phyloP scores from a whole-genome alignment of 441 rosid species.

The Pelargonium australe region DNA sequence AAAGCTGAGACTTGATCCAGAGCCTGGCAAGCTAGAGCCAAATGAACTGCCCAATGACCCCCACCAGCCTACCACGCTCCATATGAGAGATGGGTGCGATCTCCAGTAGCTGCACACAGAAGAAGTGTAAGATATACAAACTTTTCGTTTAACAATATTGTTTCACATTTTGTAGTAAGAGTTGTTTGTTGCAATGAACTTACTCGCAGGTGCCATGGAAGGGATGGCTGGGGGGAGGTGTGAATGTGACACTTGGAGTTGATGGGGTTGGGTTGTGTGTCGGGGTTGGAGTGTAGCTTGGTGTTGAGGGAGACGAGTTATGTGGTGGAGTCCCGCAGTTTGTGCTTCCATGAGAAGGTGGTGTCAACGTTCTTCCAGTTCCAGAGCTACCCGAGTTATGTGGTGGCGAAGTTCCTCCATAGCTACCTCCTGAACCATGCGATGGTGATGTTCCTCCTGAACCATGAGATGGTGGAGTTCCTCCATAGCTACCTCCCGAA shows the following conservation, averaged over 20 bases:
- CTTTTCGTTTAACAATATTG: no score
- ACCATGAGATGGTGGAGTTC: background rate
- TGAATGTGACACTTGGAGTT: background rate
- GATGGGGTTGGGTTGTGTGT: background rate
- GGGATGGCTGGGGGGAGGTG: background rate
- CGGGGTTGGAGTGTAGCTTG: background rate
- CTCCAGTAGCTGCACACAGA: conserved; percentile 52
- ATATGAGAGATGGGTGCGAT: conserved; percentile 52
- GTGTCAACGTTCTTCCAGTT: background rate
- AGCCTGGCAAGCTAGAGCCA: conserved; percentile 34
- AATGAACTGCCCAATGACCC: conserved; percentile 47
- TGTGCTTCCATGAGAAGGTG: background rate
- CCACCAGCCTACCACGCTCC: conserved; percentile 68
- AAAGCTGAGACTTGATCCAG: conserved; percentile 43
- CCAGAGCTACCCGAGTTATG: background rate
- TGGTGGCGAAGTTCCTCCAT: background rate
- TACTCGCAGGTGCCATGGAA: background rate
- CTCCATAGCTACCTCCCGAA: no score
- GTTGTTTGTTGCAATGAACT: background rate
- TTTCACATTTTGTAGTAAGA: background rate
- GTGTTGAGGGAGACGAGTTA: background rate
- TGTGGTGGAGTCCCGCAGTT: background rate
- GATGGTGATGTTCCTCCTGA: background rate
- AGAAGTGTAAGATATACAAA: background rate
- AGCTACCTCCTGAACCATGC: background rate